phyloP scores from a whole-genome alignment of 78 protist genomes.

The Tieghemostelium lacteum region DNA sequence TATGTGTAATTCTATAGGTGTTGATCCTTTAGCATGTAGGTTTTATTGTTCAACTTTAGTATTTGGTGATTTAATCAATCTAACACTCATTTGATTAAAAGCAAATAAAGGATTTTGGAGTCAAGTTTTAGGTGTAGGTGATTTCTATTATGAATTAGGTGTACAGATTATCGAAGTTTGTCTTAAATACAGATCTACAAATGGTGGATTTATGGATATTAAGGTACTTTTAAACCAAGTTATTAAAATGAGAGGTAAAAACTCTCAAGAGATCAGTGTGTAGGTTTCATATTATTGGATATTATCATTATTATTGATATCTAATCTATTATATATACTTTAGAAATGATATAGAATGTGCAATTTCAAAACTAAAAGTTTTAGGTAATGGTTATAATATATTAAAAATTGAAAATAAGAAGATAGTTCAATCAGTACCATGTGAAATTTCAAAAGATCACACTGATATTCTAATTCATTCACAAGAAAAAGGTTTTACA shows the following conservation, averaged over 20 bases:
- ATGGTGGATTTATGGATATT: constrained; percentile 94
- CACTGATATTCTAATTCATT: constrained; percentile 50
- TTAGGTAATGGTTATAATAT: constrained; percentile 85
- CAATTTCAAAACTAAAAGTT: constrained; percentile 82
- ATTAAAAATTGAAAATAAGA: constrained; percentile 36
- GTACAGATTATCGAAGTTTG: constrained; percentile 95
- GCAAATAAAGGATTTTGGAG: constrained; percentile 97
- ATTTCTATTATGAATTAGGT: constrained; percentile 95
- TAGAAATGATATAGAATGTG: constrained; percentile 90
- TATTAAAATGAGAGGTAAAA: constrained; percentile 48
- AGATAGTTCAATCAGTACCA: constrained; percentile 92
- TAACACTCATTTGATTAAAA: background rate
- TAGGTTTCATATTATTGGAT: background rate
- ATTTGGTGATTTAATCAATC: background rate
- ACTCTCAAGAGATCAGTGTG: constrained; percentile 69
- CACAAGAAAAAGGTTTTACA: constrained; percentile 34
- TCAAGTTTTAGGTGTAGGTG: constrained; percentile 96
- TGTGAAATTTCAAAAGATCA: constrained; percentile 90
- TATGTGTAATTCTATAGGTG: constrained; percentile 95
- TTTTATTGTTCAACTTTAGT: background rate
- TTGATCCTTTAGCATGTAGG: constrained; percentile 94
- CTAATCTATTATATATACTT: background rate
- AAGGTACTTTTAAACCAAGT: constrained; percentile 64
- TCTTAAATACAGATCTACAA: constrained; percentile 78
- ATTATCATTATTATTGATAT: background rate